Conservation (phyloP, 352 stramenopile species). For the Phytophthora ohioensis region DNA sequence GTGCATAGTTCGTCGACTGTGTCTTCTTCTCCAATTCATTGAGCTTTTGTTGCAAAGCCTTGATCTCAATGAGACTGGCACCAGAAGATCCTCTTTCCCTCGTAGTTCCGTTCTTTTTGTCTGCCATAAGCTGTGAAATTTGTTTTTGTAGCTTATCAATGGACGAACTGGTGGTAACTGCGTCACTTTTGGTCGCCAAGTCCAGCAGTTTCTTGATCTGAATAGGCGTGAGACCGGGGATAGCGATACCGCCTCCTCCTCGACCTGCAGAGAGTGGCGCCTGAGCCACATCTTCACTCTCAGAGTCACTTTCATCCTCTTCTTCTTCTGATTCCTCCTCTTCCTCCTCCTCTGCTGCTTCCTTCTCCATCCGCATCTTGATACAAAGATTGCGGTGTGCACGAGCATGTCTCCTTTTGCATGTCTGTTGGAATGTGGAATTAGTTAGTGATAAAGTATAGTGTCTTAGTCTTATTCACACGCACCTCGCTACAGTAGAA, state of each 20-base stretch:
- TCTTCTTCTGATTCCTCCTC: conserved; percentile 56
- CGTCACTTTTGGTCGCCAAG: conserved; percentile 65
- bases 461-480: conserved; percentile 17
- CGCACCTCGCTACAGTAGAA: conserved; percentile 80
- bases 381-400: conserved; percentile 81
- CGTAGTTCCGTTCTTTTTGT: conserved; percentile 31
- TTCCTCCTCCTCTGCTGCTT: conserved; percentile 63
- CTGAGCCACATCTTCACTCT: conserved; percentile 61
- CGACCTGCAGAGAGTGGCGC: conserved; percentile 23
- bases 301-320: conserved; percentile 75
- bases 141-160: conserved; percentile 78
- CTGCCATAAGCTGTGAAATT: conserved; percentile 77
- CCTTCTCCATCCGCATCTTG: conserved; percentile 66
- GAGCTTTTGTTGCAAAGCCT: conserved; percentile 79
- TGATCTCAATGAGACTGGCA: conserved; percentile 77
- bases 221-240: conserved; percentile 63
- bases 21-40: conserved; percentile 80
- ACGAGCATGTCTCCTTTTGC: conserved; percentile 75
- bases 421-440: conserved; percentile 43
- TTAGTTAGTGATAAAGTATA: neutral
- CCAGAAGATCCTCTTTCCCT: conserved; percentile 48
- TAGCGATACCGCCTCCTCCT: conserved; percentile 40
- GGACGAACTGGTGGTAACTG: conserved; percentile 50
- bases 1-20: conserved; percentile 54
- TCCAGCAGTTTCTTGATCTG: conserved; percentile 80